These are phyloP conservation scores for Santalum album DNA, from an alignment of 164 flowering plant species.

Conservation along the genomic window DNA sequence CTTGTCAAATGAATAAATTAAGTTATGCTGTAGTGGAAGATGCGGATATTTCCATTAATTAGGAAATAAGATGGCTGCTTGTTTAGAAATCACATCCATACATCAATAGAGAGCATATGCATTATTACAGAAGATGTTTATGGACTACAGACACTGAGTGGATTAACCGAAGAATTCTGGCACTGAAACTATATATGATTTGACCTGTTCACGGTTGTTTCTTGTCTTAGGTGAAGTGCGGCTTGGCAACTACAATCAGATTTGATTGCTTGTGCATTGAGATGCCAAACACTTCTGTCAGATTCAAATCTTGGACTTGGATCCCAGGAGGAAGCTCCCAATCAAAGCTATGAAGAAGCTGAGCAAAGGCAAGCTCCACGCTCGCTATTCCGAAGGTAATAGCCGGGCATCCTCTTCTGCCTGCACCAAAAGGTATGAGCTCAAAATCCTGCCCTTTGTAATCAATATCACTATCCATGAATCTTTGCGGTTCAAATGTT, in stretches of 20 bases:
- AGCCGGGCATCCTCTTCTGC: constrained; percentile 45
- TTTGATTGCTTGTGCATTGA: constrained; percentile 26
- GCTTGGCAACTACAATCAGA: constrained; percentile 30
- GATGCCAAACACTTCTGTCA: constrained; percentile 41
- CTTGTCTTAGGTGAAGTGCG: constrained; percentile 12
- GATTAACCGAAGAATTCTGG: not conserved
- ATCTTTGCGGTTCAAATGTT: constrained; percentile 42
- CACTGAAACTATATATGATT: not conserved
- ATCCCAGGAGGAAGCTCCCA: constrained; percentile 44
- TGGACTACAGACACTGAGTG: too few species aligned
- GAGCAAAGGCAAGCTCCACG: constrained; percentile 45
- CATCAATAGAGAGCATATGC: too few species aligned
- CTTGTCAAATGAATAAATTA: too few species aligned
- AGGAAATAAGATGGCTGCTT: too few species aligned
- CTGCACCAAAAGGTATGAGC: constrained; percentile 45
- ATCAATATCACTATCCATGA: constrained; percentile 29
- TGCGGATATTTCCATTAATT: too few species aligned
- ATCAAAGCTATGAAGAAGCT: constrained; percentile 40
- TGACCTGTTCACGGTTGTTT: not conserved
- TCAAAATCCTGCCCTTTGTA: constrained; percentile 38
- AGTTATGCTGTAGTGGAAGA: too few species aligned
- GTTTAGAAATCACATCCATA: too few species aligned
- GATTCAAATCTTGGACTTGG: constrained; percentile 28
- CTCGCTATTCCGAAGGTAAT: constrained; percentile 33
- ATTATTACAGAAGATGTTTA: too few species aligned